phyloP scores from a whole-genome alignment of 1,139 yeast genomes.

The Yamadazyma oceani region DNA sequence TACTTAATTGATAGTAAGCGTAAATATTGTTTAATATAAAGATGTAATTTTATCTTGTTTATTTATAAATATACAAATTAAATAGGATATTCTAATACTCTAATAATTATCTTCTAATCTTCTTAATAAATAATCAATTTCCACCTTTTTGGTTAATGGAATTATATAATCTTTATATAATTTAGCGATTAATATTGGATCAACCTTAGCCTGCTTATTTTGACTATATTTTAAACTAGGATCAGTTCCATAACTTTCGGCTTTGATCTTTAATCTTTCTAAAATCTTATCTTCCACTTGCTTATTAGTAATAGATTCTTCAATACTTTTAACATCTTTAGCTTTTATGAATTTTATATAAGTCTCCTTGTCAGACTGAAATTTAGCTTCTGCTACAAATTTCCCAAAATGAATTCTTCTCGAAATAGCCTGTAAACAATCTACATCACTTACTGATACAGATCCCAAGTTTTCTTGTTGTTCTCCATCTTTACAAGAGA shows the following conservation, averaged over 20 bases:
- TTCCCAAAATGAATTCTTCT: slow-evolving; percentile 95
- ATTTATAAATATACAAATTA: background rate
- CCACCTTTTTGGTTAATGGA: slow-evolving; percentile 93
- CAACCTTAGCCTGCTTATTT: slow-evolving; percentile 70
- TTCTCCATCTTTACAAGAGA: slow-evolving; percentile 69
- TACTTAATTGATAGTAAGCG: background rate
- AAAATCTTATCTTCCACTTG: slow-evolving; percentile 85
- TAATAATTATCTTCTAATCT: slow-evolving; percentile 64
- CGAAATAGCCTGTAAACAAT: slow-evolving; percentile 83
- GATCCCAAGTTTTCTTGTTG: slow-evolving; percentile 87
- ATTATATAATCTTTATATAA: slow-evolving; percentile 87
- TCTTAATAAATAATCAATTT: slow-evolving; percentile 83
- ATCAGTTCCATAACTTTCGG: slow-evolving; percentile 83
- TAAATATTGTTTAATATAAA: background rate
- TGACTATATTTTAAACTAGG: slow-evolving; percentile 74
- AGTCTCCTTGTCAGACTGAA: slow-evolving; percentile 60
- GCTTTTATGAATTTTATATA: slow-evolving; percentile 66
- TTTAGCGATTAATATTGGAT: slow-evolving; percentile 76
- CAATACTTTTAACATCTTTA: slow-evolving; percentile 71
- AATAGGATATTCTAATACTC: slow-evolving; percentile 4
- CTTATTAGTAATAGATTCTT: slow-evolving; percentile 76
- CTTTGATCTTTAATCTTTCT: slow-evolving; percentile 75
- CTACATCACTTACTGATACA: slow-evolving; percentile 82
- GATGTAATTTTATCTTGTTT: slow-evolving; percentile 1
- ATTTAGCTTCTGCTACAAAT: slow-evolving; percentile 96